A percentile compares a stretch with the other conserved stretches of the same genome.
phyloP scores from a whole-genome alignment of 148 eudicot genomes.

The Camellia japonica region DNA sequence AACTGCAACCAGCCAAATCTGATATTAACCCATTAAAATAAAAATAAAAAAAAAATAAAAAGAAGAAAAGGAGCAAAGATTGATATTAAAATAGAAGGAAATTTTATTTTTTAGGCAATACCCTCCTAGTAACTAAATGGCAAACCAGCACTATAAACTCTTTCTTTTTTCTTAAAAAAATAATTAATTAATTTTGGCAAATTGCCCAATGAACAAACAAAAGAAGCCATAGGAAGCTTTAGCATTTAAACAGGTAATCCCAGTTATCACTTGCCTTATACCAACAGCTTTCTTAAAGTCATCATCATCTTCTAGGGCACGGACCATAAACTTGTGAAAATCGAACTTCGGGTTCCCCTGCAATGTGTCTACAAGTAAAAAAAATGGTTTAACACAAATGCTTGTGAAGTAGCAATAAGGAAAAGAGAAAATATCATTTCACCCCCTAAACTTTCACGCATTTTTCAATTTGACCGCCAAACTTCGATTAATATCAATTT shows the following conservation, averaged over 20 bases:
- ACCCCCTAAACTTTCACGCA: too few relatives aligned
- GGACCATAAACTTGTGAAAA: constrained; percentile 94
- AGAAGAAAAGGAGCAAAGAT: too few relatives aligned
- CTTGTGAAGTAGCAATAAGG: background rate
- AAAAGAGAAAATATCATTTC: background rate
- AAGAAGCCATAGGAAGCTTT: background rate
- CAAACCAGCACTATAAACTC: background rate
- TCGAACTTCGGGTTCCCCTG: constrained; percentile 73
- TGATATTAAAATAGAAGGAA: background rate
- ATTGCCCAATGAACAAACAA: background rate
- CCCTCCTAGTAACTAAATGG: too few relatives aligned
- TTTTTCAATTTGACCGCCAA: too few relatives aligned
- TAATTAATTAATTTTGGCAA: background rate
- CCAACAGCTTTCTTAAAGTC: constrained; percentile 91
- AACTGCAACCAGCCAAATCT: constrained; percentile 57
- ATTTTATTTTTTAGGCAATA: too few relatives aligned
- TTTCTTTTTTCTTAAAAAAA: background rate
- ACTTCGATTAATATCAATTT: too few relatives aligned
- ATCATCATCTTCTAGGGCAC: constrained; percentile 92
- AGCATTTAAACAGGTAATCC: background rate
- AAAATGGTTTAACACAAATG: constrained; percentile 2
- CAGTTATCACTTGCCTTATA: constrained; percentile 57
- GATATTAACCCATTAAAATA: background rate
- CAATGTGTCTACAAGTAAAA: constrained; percentile 61
- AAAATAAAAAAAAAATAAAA: background rate